These are phyloP conservation scores for Trebouxia gelatinosa DNA, from an alignment of 163 green algal species.

Conservation along the genomic window DNA sequence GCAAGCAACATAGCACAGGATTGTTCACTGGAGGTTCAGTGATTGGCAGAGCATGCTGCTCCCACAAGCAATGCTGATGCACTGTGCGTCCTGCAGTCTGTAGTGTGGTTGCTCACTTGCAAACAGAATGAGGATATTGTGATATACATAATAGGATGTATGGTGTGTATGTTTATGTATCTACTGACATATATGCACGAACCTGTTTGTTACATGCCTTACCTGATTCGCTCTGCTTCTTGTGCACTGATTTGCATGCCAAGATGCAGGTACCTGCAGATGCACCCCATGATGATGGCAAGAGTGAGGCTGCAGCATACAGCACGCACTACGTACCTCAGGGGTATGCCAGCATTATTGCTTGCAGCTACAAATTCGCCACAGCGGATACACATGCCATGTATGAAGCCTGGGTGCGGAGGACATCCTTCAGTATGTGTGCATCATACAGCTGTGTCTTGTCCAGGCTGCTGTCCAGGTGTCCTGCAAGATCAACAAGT, in stretches of 20 bases:
- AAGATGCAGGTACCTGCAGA: slow-evolving; percentile 49
- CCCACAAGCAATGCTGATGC: too few relatives aligned
- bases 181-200: too few relatives aligned
- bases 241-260: slow-evolving; percentile 59
- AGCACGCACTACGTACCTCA: too few relatives aligned
- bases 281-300: neutral
- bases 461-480: neutral
- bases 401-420: slow-evolving; percentile 74
- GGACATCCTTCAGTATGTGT: slow-evolving; percentile 39
- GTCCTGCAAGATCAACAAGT: neutral
- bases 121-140: too few relatives aligned
- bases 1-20: neutral
- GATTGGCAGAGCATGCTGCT: too few relatives aligned
- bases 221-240: slow-evolving; percentile 69
- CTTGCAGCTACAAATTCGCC: slow-evolving; percentile 35
- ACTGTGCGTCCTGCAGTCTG: too few relatives aligned
- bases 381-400: slow-evolving; percentile 78
- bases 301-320: too few relatives aligned
- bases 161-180: too few relatives aligned
- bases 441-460: neutral
- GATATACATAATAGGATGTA: too few relatives aligned
- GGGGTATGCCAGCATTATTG: neutral
- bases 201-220: too few relatives aligned
- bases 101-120: too few relatives aligned
- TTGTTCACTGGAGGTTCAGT: too few relatives aligned